phyloP scores from a whole-genome alignment of 2,329 filamentous ascomycete species.

The Xylariaceae sp. region DNA sequence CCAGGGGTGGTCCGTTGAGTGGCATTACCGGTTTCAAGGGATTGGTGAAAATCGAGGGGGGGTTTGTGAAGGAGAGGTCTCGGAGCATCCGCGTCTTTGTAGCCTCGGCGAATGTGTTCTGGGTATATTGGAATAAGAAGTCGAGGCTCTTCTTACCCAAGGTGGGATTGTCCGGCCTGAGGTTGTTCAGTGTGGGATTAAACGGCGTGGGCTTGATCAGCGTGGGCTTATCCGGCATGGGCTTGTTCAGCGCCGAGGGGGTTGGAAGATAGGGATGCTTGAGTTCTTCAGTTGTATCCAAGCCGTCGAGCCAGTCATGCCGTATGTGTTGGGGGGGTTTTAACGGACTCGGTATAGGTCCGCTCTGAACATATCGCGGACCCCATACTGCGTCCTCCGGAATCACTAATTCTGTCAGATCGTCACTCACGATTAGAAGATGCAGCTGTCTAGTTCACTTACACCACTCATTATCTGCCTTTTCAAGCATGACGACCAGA shows the following conservation, averaged over 20 bases:
- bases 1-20: slow-evolving; percentile 34
- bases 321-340: too few species aligned
- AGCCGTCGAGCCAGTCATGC: too few species aligned
- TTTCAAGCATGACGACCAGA: slow-evolving; percentile 18
- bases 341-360: too few species aligned
- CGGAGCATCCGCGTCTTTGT: slow-evolving; percentile 23
- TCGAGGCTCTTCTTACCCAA: background rate
- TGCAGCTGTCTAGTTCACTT: slow-evolving; percentile 13
- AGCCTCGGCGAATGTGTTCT: slow-evolving; percentile 13
- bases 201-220: too few species aligned
- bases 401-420: slow-evolving; percentile 9
- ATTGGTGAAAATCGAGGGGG: slow-evolving; percentile 31
- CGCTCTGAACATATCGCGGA: slow-evolving; percentile 16
- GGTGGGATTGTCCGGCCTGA: too few species aligned
- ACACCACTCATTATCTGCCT: slow-evolving; percentile 25
- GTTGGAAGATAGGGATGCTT: too few species aligned
- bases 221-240: background rate
- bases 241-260: background rate
- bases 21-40: slow-evolving; percentile 35
- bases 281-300: too few species aligned
- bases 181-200: too few species aligned
- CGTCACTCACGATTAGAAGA: background rate
- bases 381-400: slow-evolving; percentile 18
- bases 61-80: slow-evolving; percentile 30
- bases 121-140: slow-evolving; percentile 17